Conservation (phyloP, 78 protist species). For the Emiliania huxleyi region DNA sequence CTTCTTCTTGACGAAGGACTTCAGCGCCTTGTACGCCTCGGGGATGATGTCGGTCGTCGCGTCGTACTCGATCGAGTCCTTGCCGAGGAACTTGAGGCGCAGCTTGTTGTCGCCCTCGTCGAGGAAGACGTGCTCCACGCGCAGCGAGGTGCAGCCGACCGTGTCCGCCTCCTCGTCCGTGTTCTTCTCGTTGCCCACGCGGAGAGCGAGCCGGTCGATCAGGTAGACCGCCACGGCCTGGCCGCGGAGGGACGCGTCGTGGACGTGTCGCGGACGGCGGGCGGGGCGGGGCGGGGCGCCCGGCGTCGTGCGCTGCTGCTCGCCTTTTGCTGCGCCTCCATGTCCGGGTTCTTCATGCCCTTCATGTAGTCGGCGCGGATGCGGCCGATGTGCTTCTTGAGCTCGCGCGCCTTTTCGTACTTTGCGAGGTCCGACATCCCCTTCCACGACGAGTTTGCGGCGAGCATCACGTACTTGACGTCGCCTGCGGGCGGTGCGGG, state of each 20-base stretch:
- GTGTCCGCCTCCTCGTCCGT: constrained; percentile 94
- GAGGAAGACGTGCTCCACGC: constrained; percentile 89
- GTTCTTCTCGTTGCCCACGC: constrained; percentile 97
- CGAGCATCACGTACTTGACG: constrained; percentile 86
- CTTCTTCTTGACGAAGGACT: constrained; percentile 49
- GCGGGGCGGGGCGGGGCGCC: too few species aligned
- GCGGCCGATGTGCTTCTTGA: constrained; percentile 74
- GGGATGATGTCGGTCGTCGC: constrained; percentile 61
- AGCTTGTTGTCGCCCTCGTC: constrained; percentile 13
- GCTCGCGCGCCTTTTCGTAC: constrained; percentile 89
- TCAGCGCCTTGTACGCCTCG: constrained; percentile 48
- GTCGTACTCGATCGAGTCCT: constrained; percentile 91
- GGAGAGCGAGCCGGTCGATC: constrained; percentile 83
- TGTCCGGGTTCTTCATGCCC: not conserved
- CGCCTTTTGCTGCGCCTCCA: not conserved
- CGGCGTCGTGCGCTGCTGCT: too few species aligned
- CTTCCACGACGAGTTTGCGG: constrained; percentile 59
- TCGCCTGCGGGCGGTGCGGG: too few species aligned
- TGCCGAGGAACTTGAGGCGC: constrained; percentile 95
- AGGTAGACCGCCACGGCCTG: constrained; percentile 15
- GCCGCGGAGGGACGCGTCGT: too few species aligned
- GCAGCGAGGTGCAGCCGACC: constrained; percentile 97
- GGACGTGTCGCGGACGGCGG: too few species aligned
- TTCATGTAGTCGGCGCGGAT: constrained; percentile 75
- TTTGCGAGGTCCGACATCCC: constrained; percentile 89